Evolutionary conservation across 257 asterid species (phyloP), one percentile per base, ranked within the genome.

Genomic region (Craterostigma plantagineum): DNA sequence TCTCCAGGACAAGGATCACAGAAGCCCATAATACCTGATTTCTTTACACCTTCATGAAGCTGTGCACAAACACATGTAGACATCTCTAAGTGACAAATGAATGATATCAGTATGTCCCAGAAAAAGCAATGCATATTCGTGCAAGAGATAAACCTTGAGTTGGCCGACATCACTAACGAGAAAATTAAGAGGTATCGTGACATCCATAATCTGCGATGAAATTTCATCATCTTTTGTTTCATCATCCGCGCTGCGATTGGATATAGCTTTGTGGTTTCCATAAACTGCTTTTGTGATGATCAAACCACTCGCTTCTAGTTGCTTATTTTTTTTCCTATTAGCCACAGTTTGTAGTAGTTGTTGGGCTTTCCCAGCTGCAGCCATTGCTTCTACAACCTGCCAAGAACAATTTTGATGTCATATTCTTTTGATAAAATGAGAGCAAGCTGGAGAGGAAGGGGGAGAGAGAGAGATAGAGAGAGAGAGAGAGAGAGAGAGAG

Each of bases 21-120:
- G 55, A 77, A 90, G n/a, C 99, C 99, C 96, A 90, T 90, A 43
- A 90, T 84, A 52, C 99, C 96, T 0, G 92, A 83, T 60, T 83
- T 84, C 65, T 80, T 84, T 40, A 84, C 87, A 34, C 96, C 93
- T 38, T 66, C 82, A 14, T 90, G 94, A 16, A 90, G 81, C 99
- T 90, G 79, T 66, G 67, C 30, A 56, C 35, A 54, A 43, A 12
- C 15, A 41, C 10, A 41, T 8, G 18, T 4, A 41, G 8, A 41
- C 5, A 12, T 23, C 2, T 23, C 30, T 23, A 23, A 23, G 30
- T 23, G 6, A 23, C 30, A 6, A 23, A 23, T 23, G 4, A 23
- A 23, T 23, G 6, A 23, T 23, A 23, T 2, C 6, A 23, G 6
- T 23, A 23, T 23, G 2, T 2, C 2, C 6, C 2, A 23, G 2